Evolutionary conservation across 257 asterid species (phyloP).

Genomic region (Eustoma russellianum): DNA sequence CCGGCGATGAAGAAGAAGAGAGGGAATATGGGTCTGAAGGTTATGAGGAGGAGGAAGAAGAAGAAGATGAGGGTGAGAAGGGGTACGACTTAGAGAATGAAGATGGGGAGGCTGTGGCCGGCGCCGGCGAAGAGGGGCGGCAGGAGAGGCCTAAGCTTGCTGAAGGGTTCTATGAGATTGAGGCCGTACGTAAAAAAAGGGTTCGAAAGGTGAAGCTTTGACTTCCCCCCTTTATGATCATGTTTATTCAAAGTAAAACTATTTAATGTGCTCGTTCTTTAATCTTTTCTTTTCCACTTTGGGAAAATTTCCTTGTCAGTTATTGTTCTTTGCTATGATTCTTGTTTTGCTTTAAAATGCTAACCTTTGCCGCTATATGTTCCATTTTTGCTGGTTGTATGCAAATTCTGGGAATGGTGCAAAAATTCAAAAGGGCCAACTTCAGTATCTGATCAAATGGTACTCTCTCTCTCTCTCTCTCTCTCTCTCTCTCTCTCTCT

Average conservation of each 20-base stretch:
- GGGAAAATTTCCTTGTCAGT: no score
- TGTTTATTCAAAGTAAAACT: background rate
- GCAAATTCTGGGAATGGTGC: constrained; percentile 31
- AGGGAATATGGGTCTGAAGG: constrained; percentile 3
- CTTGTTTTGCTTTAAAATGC: background rate
- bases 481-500: no score
- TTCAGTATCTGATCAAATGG: constrained; percentile 47
- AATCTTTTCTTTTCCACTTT: background rate
- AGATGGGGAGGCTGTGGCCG: constrained; percentile 8
- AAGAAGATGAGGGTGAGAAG: constrained; percentile 11
- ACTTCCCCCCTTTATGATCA: background rate
- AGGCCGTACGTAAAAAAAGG: constrained; percentile 25
- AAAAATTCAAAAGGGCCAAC: constrained; percentile 53
- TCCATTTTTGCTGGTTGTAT: constrained; percentile 9
- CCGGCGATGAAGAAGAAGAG: constrained; percentile 4
- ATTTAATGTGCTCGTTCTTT: constrained; percentile 1
- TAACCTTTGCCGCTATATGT: constrained; percentile 20
- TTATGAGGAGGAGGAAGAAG: background rate
- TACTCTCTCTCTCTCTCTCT: no score
- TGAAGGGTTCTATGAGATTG: constrained; percentile 29
- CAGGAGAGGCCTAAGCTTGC: constrained; percentile 25
- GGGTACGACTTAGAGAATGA: constrained; percentile 2
- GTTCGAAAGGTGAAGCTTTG: constrained; percentile 19
- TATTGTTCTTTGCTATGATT: background rate
- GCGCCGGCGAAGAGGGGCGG: constrained; percentile 7